Percentiles rank a stretch among this genome's conserved stretches.
Evolutionary conservation across 2,329 filamentous ascomycete genomes (phyloP).

Genomic region (Ramularia endophylla): DNA sequence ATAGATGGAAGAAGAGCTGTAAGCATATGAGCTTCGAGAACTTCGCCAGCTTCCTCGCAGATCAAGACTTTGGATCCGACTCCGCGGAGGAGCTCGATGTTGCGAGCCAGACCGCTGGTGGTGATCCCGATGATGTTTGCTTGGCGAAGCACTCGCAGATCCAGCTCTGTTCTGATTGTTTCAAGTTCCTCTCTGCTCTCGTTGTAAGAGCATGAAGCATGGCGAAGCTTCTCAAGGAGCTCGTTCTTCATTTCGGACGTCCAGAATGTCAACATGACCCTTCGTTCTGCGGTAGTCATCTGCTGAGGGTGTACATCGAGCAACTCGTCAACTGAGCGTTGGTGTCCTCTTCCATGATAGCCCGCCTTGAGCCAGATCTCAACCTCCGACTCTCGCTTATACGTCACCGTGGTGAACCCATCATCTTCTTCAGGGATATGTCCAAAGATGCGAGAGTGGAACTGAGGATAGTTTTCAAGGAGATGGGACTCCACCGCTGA

Average conservation of each 20-base stretch:
- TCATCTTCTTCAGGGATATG: constrained; percentile 13
- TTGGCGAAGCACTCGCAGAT: constrained; percentile 34
- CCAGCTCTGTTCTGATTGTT: constrained; percentile 27
- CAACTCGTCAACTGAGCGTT: constrained; percentile 3
- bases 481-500: constrained; percentile 10
- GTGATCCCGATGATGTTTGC: constrained; percentile 55
- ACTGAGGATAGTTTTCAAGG: constrained; percentile 12
- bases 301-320: background rate
- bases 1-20: constrained; percentile 54
- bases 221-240: constrained; percentile 8
- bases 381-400: background rate
- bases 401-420: constrained; percentile 12
- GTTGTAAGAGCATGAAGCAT: constrained; percentile 7
- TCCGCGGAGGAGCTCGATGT: constrained; percentile 51
- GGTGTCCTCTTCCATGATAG: background rate
- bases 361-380: constrained; percentile 9
- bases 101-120: constrained; percentile 52
- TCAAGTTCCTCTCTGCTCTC: constrained; percentile 1
- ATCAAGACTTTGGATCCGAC: constrained; percentile 29
- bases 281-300: constrained; percentile 9
- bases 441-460: constrained; percentile 19
- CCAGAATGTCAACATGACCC: constrained; percentile 9
- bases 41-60: constrained; percentile 61
- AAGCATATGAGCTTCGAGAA: constrained; percentile 58
- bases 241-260: constrained; percentile 6